phyloP scores from a whole-genome alignment of 129 eudicot genomes.

The Deinandra increscens region DNA sequence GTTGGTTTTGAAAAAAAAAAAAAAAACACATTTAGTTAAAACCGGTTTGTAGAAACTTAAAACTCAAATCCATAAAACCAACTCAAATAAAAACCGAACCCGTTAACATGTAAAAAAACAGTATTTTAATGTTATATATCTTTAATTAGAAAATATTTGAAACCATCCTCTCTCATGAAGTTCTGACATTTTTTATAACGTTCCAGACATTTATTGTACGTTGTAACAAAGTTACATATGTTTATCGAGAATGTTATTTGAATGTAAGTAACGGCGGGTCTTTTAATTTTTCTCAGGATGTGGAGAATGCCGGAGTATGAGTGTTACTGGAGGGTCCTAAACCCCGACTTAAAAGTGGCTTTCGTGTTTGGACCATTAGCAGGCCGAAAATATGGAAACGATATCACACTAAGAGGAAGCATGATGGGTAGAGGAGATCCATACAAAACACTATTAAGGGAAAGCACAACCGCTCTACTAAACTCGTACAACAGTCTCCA shows the following conservation, averaged over 20 bases:
- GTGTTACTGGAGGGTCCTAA: slow-evolving; percentile 75
- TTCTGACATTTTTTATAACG: too few species aligned
- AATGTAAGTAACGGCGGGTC: background rate
- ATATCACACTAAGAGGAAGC: slow-evolving; percentile 55
- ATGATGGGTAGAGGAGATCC: slow-evolving; percentile 75
- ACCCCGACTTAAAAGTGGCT: slow-evolving; percentile 68
- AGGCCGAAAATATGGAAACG: slow-evolving; percentile 56
- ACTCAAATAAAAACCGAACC: too few species aligned
- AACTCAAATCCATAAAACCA: too few species aligned
- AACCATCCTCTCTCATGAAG: too few species aligned
- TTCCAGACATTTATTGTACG: background rate
- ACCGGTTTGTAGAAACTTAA: too few species aligned
- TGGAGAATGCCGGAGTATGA: slow-evolving; percentile 73
- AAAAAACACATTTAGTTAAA: too few species aligned
- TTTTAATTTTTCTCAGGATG: slow-evolving; percentile 29
- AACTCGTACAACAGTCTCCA: slow-evolving; percentile 73
- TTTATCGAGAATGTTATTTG: background rate
- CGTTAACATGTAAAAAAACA: too few species aligned
- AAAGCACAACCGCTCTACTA: slow-evolving; percentile 74
- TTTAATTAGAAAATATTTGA: too few species aligned
- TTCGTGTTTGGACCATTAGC: slow-evolving; percentile 72
- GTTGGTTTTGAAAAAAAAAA: too few species aligned
- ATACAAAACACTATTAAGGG: slow-evolving; percentile 76
- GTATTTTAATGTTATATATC: too few species aligned
- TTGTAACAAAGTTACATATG: background rate